Base-by-base conservation (phyloP, 495 filamentous ascomycete species). In the Penicillium alfredii region DNA sequence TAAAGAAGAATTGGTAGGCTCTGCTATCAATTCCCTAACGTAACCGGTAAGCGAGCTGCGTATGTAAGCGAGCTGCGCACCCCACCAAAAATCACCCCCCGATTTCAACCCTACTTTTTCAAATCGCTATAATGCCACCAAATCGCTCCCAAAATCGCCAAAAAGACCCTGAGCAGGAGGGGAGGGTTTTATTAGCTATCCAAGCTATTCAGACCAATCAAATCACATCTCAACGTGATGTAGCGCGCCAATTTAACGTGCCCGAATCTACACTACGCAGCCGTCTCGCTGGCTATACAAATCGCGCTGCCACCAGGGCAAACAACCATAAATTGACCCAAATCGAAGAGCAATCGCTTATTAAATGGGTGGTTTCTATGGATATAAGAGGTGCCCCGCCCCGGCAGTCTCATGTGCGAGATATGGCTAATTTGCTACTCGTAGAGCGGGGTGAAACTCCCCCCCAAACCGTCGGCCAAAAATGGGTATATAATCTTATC, bases 341-440 rank as follows among this genome's bases (percentile, higher is more conserved):
- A 23, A 16, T 18, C 6, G 33, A 36, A 27, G 33, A 36, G 33
- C 16, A 16, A 8, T 26, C 23, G 33, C n/a, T 36, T 12, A 17
- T 16, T 4, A 24, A 44, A 13, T 38, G 40, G 40, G 34, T 43
- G 8, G 10, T 43, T 21, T 43, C 40, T 18, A 25, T 43, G 16
- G 40, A 43, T 24, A 15, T 13, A 9, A 18, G 33, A 37, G 28
- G 40, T 31, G 33, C 33, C 12, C 17, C 33, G 3, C 33, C 33
- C 13, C 11, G 19, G 18, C 26, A n/a, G 7, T 8, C 27, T 25
- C 14, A 8, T 5, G 27, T 44, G 13, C 17, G 28, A 44, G 40
- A 44, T 18, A 44, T 44, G 28, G 40, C 33, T 7, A 32, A 44
- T 44, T 12, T 44, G 16, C 19, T 44, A 31, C 40, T 44, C 15